Evolutionary conservation across 1,284 basidiomycete species (phyloP).

Genomic region (Ceratobasidium sp.): DNA sequence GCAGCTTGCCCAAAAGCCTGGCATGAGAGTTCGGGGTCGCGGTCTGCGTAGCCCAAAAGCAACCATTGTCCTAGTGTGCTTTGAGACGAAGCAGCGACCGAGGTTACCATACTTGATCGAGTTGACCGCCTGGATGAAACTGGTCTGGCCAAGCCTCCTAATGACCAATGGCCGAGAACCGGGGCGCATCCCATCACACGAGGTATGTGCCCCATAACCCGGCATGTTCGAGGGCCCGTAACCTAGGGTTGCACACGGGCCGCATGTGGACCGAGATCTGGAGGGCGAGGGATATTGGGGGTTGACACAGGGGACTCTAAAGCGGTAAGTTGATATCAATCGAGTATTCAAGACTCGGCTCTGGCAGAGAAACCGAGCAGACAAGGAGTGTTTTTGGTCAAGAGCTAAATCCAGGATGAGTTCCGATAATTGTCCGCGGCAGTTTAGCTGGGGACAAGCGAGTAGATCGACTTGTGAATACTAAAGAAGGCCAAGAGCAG

Average conservation of each 20-base stretch:
- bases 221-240: slow-evolving; percentile 15
- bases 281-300: slow-evolving; percentile 24
- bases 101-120: slow-evolving; percentile 16
- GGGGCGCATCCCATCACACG: slow-evolving; percentile 38
- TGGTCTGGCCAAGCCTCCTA: slow-evolving; percentile 1
- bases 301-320: slow-evolving; percentile 13
- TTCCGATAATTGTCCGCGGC: slow-evolving; percentile 1
- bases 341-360: slow-evolving; percentile 15
- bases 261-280: slow-evolving; percentile 23
- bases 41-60: slow-evolving; percentile 20
- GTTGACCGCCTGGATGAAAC: slow-evolving; percentile 36
- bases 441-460: slow-evolving; percentile 13
- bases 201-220: slow-evolving; percentile 22
- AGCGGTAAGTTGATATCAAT: slow-evolving; percentile 29
- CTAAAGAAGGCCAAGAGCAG: not conserved
- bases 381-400: slow-evolving; percentile 13
- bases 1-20: slow-evolving; percentile 3
- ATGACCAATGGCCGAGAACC: slow-evolving; percentile 40
- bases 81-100: not conserved
- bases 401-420: slow-evolving; percentile 11
- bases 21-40: slow-evolving; percentile 3
- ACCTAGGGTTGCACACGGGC: slow-evolving; percentile 16
- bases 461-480: slow-evolving; percentile 10
- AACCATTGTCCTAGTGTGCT: not conserved
- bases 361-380: slow-evolving; percentile 25